Conservation (phyloP, 139 green algal genomes). For the Asterochloris sp. region DNA sequence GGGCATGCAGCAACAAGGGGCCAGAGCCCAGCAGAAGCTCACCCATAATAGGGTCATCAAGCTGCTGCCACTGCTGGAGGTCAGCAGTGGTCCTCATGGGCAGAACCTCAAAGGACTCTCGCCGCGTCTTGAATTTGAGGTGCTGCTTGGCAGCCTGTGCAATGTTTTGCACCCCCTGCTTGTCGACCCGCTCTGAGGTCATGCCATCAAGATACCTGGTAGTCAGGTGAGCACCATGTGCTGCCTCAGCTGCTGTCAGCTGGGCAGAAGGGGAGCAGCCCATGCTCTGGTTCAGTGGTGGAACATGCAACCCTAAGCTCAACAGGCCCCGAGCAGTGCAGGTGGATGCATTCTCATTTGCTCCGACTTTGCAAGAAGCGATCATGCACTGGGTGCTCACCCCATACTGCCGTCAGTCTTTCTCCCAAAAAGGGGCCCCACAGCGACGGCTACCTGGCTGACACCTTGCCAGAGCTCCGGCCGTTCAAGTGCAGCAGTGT, state of each 20-base stretch:
- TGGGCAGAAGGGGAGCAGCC: not conserved
- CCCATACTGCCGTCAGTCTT: slow-evolving; percentile 64
- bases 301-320: not conserved
- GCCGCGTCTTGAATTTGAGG: slow-evolving; percentile 6
- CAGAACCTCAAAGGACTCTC: slow-evolving; percentile 34
- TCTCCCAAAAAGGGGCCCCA: slow-evolving; percentile 61
- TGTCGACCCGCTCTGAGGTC: slow-evolving; percentile 74
- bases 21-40: too few relatives aligned
- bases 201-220: slow-evolving; percentile 61
- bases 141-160: slow-evolving; percentile 27
- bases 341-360: not conserved
- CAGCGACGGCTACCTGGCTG: slow-evolving; percentile 58
- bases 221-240: not conserved
- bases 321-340: not conserved
- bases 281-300: not conserved
- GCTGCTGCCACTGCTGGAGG: slow-evolving; percentile 52
- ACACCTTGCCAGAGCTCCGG: slow-evolving; percentile 69
- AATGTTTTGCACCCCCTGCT: slow-evolving; percentile 48
- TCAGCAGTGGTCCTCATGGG: slow-evolving; percentile 55
- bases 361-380: not conserved
- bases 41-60: slow-evolving; percentile 80
- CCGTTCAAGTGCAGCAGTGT: slow-evolving; percentile 47
- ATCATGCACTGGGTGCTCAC: slow-evolving; percentile 1
- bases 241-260: not conserved
- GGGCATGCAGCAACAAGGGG: too few relatives aligned